Conservation (phyloP, 805 yeast species). For the Wickerhamomyces rabaulensis region DNA sequence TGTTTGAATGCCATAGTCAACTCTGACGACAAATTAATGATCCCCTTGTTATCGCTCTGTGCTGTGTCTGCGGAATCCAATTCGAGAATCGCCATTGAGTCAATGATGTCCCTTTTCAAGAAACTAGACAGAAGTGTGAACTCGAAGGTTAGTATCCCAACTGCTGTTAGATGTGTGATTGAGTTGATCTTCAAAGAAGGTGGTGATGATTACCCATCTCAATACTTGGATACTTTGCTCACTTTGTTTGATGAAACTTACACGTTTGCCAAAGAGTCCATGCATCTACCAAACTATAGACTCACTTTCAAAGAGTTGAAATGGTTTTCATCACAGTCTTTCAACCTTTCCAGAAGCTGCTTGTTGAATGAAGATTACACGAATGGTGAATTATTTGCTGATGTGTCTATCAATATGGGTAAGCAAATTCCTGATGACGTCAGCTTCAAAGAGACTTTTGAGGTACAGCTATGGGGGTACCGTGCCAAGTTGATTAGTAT, state of each 20-base stretch:
- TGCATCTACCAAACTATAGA: conserved; percentile 4
- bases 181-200: conserved; percentile 26
- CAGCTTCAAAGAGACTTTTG: conserved; percentile 20
- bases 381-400: conserved; percentile 16
- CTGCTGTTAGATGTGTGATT: conserved; percentile 26
- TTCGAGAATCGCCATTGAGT: conserved; percentile 22
- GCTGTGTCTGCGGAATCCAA: conserved; percentile 26
- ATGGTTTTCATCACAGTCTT: conserved; percentile 35
- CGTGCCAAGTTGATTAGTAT: conserved; percentile 12
- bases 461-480: conserved; percentile 15
- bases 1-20: conserved; percentile 29
- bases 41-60: conserved; percentile 28
- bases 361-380: conserved; percentile 8
- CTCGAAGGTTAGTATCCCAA: conserved; percentile 20
- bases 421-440: conserved; percentile 21
- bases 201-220: conserved; percentile 7
- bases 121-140: conserved; percentile 15
- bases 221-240: conserved; percentile 10
- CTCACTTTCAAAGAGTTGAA: conserved; percentile 31
- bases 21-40: conserved; percentile 29
- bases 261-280: conserved; percentile 9
- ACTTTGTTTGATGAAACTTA: conserved; percentile 10
- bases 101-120: conserved; percentile 24
- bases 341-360: conserved; percentile 27
- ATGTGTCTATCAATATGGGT: conserved; percentile 17